A percentile compares a stretch with the other conserved stretches of the same genome.
phyloP scores from a whole-genome alignment of 2,329 filamentous ascomycete species.

The Venturiaceae sp. region DNA sequence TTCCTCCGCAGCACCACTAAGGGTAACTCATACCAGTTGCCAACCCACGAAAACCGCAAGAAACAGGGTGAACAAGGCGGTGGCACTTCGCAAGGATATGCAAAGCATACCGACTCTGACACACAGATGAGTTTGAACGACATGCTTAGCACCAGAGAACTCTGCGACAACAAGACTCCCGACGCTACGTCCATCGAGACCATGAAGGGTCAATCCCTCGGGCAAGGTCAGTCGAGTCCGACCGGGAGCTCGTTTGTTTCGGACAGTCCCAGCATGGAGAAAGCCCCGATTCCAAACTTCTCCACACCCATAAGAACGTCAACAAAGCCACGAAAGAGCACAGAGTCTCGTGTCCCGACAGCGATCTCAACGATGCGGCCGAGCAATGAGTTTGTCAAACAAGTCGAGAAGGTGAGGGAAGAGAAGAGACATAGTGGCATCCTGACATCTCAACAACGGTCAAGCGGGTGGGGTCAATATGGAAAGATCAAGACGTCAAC shows the following conservation, averaged over 20 bases:
- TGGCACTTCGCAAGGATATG: background rate
- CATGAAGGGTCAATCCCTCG: background rate
- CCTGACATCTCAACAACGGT: background rate
- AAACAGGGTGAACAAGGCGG: background rate
- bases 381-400: background rate
- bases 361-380: background rate
- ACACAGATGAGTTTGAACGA: background rate
- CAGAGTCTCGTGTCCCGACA: background rate
- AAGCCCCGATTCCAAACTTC: background rate
- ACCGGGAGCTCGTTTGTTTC: background rate
- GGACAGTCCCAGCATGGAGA: background rate
- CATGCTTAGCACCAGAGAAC: background rate
- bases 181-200: background rate
- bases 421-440: background rate
- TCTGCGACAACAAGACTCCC: background rate
- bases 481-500: background rate
- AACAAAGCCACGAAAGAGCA: background rate
- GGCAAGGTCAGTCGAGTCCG: background rate
- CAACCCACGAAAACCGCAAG: background rate
- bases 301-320: background rate
- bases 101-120: background rate
- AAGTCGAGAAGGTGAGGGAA: background rate
- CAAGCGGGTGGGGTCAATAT: background rate
- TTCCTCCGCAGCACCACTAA: conserved; percentile 15
- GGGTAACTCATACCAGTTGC: background rate